Percentiles rank a stretch among this genome's conserved stretches.
Evolutionary conservation across 2,329 filamentous ascomycete species (phyloP).

Genomic region (Ophiocordyceps unilateralis): DNA sequence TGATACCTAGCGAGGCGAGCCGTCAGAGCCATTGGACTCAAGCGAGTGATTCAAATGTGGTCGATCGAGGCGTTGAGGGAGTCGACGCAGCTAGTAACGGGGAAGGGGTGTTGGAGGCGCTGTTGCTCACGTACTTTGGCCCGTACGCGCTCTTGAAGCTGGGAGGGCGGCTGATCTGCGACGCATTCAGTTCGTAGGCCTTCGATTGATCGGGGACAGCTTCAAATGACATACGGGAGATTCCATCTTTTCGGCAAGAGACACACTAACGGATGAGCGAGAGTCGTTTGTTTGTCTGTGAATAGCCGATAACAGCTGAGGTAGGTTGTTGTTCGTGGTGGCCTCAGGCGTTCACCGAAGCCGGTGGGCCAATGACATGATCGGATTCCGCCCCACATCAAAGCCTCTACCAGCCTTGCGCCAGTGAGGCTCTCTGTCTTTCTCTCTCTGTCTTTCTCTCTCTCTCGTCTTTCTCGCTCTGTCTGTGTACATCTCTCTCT

Average conservation of each 20-base stretch:
- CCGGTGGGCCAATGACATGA: not conserved
- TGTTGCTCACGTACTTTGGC: slow-evolving; percentile 37
- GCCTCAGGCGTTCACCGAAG: slow-evolving; percentile 11
- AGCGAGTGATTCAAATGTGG: too few species aligned
- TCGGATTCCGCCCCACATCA: not conserved
- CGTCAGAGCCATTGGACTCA: slow-evolving; percentile 14
- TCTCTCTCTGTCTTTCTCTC: not conserved
- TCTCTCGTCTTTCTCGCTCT: not conserved
- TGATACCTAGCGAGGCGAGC: slow-evolving; percentile 31
- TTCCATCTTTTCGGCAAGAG: not conserved
- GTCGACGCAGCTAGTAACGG: too few species aligned
- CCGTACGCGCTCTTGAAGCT: slow-evolving; percentile 46
- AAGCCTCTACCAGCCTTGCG: slow-evolving; percentile 6
- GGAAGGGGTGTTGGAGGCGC: not conserved
- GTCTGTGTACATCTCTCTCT: not conserved
- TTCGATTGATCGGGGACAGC: not conserved
- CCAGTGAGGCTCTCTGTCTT: not conserved
- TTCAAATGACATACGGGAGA: not conserved
- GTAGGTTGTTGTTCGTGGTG: slow-evolving; percentile 9
- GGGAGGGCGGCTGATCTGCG: slow-evolving; percentile 27
- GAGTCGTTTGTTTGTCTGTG: not conserved
- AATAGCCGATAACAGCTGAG: slow-evolving; percentile 1
- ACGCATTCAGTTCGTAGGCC: not conserved
- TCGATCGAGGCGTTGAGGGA: not conserved
- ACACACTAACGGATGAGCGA: not conserved